Evolutionary conservation across 164 flowering plant genomes (phyloP).

Genomic region (Piper longum): DNA sequence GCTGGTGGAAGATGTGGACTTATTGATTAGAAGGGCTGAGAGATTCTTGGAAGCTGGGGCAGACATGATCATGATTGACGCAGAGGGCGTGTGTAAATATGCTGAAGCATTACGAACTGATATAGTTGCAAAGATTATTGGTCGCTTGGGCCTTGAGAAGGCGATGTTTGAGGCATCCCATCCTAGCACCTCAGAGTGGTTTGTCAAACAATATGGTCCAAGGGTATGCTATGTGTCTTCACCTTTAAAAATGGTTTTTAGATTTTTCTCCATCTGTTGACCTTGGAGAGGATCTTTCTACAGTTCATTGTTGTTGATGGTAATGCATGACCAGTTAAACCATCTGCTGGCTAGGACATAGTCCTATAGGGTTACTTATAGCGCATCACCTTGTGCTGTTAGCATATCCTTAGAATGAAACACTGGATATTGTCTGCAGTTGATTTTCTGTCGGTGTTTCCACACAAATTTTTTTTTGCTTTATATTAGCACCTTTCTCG

Average conservation of each 20-base stretch:
- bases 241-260: too few species aligned
- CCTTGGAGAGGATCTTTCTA: too few species aligned
- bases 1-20: constrained; percentile 74
- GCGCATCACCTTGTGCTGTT: too few species aligned
- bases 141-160: constrained; percentile 89
- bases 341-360: too few species aligned
- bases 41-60: constrained; percentile 98
- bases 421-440: too few species aligned
- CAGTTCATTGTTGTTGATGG: too few species aligned
- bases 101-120: constrained; percentile 59
- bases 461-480: neutral
- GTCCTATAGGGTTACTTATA: too few species aligned
- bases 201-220: constrained; percentile 72
- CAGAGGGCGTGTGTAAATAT: constrained; percentile 64
- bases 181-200: constrained; percentile 69
- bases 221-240: constrained; percentile 24
- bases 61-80: constrained; percentile 92
- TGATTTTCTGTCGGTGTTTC: too few species aligned
- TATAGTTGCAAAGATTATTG: constrained; percentile 66
- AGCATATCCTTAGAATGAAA: too few species aligned
- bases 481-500: neutral
- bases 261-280: too few species aligned
- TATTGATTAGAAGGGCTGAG: constrained; percentile 75
- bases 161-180: constrained; percentile 90
- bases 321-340: too few species aligned